Evolutionary conservation across 2,329 filamentous ascomycete species (phyloP), one percentile per base, ranked within the genome.

Genomic region (Sclerotinia minor): DNA sequence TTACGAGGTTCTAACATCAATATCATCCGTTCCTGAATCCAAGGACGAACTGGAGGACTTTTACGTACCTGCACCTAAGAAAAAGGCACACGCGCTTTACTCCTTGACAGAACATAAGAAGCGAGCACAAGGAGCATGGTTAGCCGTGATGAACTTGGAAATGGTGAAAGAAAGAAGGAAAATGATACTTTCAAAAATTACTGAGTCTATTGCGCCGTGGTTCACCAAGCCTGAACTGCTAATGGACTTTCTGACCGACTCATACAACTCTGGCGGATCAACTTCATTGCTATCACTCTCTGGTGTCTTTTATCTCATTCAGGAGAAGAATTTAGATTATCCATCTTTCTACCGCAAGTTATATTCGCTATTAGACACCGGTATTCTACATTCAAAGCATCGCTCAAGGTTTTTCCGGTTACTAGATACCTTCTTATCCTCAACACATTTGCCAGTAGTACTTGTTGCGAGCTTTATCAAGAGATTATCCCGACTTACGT

Each of bases 401-500:
- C 89, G 95, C 64, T 96, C 94, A 26, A 88, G 90, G 67, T 97
- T 99, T 80, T 95, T 99, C 81, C 90, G 95, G 63, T 84, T 98
- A 21, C 82, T 99, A 68, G 92, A 97, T 75, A 93, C 90, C 4
- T 99, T 98, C 79, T 85, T 99, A 73, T 85, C 85, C 5, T 98
- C 94, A 0, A 94, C 92, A 3, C 96, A 99, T 85, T 84, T 99
- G 74, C 95, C 96, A 4, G 93, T 92, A 5, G 88, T 89, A 5
- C 83, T 99, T 50, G 92, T 99, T 2, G 94, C 95, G 17, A 97
- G 93, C 79, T 99, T 99, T 79, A 89, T 99, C 81, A 99, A 99
- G 80, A 87, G 92, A n/a, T 84, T 99, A 11, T 87, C 93, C 4
- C 85, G 94, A 64, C 83, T 98, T 49, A 87, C 92, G 21, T 84